A percentile compares a stretch with the other conserved stretches of the same genome.
Conservation (phyloP, 2,329 filamentous ascomycete species). For the Paramyrothecium roridum region DNA sequence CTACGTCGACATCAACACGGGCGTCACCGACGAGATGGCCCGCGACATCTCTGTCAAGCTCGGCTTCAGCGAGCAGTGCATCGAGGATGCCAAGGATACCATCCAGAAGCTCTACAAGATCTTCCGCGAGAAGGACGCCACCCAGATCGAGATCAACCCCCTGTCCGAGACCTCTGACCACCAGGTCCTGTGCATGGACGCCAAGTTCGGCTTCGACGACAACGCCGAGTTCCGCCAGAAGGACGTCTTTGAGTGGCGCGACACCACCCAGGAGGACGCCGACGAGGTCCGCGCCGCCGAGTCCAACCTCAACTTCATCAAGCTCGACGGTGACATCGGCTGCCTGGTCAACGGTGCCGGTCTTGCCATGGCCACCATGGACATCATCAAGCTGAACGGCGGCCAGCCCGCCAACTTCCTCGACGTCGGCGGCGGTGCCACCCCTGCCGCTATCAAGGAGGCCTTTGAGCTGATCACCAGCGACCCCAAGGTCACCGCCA, state of each 20-base stretch:
- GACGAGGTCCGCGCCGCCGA: conserved; percentile 97
- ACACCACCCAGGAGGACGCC: conserved; percentile 91
- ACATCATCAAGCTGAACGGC: conserved; percentile 99
- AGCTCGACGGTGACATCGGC: conserved; percentile 98
- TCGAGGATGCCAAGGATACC: conserved; percentile 90
- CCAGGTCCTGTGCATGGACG: conserved; percentile 98
- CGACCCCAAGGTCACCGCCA: conserved; percentile 95
- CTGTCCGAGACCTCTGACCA: conserved; percentile 97
- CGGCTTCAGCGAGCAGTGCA: conserved; percentile 96
- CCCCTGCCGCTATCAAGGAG: conserved; percentile 92
- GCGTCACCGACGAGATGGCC: conserved; percentile 94
- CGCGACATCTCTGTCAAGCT: conserved; percentile 85
- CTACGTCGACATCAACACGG: conserved; percentile 87
- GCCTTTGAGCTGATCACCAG: conserved; percentile 98
- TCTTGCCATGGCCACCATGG: conserved; percentile 99
- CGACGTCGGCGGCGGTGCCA: conserved; percentile 96
- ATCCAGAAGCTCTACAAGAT: conserved; percentile 99
- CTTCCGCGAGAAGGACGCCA: conserved; percentile 97
- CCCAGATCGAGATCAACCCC: conserved; percentile 99
- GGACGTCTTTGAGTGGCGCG: conserved; percentile 91
- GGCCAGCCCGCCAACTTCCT: conserved; percentile 97
- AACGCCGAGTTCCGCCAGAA: conserved; percentile 98
- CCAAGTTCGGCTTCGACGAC: conserved; percentile 98
- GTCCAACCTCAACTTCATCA: conserved; percentile 98
- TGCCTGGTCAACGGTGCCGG: conserved; percentile 98